These are phyloP conservation scores for Gastrolobium bilobum DNA, from an alignment of 306 rosid genomes.

Conservation along the genomic window DNA sequence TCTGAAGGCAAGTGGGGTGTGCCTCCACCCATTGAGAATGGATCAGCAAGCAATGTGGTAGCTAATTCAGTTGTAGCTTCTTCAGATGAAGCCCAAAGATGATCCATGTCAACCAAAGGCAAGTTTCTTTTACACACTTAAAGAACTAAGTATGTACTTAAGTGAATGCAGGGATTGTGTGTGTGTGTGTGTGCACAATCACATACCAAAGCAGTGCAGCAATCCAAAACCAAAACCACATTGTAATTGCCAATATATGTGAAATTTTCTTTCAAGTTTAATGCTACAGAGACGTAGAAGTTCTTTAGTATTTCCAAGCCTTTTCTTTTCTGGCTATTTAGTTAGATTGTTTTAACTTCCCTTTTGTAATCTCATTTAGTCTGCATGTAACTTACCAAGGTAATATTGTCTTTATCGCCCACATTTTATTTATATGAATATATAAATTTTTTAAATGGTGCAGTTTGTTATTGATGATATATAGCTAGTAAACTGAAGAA, in stretches of 20 bases:
- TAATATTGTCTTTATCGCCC: not conserved
- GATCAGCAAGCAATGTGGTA: constrained; percentile 77
- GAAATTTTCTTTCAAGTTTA: constrained; percentile 41
- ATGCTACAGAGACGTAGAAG: constrained; percentile 39
- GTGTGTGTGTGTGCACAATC: constrained; percentile 19
- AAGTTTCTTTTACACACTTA: constrained; percentile 74
- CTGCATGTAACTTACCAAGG: constrained; percentile 33
- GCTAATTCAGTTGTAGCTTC: constrained; percentile 79
- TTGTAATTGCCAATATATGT: constrained; percentile 41
- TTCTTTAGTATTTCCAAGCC: constrained; percentile 38
- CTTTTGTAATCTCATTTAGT: constrained; percentile 34
- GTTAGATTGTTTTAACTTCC: constrained; percentile 48
- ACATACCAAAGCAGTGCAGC: not conserved
- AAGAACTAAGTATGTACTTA: constrained; percentile 47
- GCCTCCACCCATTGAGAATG: constrained; percentile 89
- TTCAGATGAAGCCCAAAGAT: constrained; percentile 91
- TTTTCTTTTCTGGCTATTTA: constrained; percentile 33
- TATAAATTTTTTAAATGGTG: constrained; percentile 39
- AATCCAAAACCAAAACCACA: constrained; percentile 16
- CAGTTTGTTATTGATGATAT: constrained; percentile 61
- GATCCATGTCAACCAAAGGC: constrained; percentile 62
- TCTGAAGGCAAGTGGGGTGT: constrained; percentile 98
- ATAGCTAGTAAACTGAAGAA: constrained; percentile 52
- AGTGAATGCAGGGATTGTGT: constrained; percentile 46
- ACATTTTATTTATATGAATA: constrained; percentile 32